Conservation (phyloP, 305 asterid genomes). For the Fraxinus greggii region DNA sequence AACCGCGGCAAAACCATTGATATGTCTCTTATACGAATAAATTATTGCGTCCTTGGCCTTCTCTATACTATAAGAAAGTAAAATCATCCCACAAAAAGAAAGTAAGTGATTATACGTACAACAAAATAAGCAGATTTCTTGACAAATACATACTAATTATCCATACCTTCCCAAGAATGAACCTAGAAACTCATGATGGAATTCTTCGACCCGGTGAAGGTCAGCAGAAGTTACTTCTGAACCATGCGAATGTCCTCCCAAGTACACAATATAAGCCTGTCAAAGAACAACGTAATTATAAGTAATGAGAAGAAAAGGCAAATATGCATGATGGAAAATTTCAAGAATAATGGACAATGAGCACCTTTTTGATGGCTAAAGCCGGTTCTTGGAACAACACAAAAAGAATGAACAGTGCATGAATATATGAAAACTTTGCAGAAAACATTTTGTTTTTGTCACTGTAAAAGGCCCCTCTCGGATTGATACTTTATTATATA, state of each 20-base stretch:
- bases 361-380: slow-evolving; percentile 13
- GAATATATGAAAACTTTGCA: neutral
- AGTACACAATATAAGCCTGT: slow-evolving; percentile 19
- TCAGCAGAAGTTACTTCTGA: neutral
- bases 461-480: neutral
- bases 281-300: neutral
- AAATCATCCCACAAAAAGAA: neutral
- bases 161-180: slow-evolving; percentile 18
- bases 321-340: neutral
- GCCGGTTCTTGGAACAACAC: slow-evolving; percentile 2
- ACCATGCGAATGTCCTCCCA: slow-evolving; percentile 15
- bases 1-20: slow-evolving; percentile 19
- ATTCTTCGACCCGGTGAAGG: neutral
- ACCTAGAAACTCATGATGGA: slow-evolving; percentile 14
- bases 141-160: neutral
- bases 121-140: neutral
- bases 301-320: neutral
- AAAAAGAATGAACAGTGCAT: neutral
- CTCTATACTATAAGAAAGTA: neutral
- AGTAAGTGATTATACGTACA: neutral
- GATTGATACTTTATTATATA: neutral
- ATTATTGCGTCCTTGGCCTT: slow-evolving; percentile 10
- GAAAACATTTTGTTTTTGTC: neutral
- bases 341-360: neutral
- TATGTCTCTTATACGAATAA: slow-evolving; percentile 17